phyloP scores from a whole-genome alignment of 2,329 filamentous ascomycete genomes.

The Scopulariopsis brevicaulis region DNA sequence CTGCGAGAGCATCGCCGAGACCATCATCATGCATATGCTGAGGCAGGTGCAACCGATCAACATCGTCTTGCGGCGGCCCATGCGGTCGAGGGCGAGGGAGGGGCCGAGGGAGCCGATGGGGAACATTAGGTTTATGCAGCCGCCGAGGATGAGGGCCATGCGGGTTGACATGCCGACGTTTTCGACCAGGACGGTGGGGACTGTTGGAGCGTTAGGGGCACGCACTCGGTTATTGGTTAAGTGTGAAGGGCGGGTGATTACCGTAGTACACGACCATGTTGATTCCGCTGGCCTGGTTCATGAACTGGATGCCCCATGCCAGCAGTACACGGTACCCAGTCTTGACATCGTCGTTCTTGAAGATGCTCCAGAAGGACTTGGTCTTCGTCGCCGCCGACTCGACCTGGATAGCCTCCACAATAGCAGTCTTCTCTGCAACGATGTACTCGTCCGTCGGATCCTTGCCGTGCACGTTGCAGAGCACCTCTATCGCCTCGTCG shows the following conservation, averaged over 20 bases:
- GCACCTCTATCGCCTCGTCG: conserved; percentile 45
- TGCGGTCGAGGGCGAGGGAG: conserved; percentile 51
- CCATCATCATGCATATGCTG: conserved; percentile 44
- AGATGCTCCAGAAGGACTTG: conserved; percentile 25
- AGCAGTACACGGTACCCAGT: conserved; percentile 42
- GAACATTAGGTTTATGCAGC: conserved; percentile 29
- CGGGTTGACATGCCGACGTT: conserved; percentile 11
- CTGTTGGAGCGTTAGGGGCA: too few species aligned
- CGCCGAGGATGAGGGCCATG: conserved; percentile 20
- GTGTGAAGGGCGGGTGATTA: neutral
- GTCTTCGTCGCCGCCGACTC: conserved; percentile 17
- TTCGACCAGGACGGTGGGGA: conserved; percentile 43
- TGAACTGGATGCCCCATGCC: conserved; percentile 45
- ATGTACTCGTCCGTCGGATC: conserved; percentile 19
- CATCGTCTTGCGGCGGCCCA: conserved; percentile 61
- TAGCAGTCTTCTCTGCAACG: conserved; percentile 21
- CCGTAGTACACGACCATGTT: conserved; percentile 55
- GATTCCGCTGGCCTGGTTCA: conserved; percentile 54
- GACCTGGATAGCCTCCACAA: conserved; percentile 27
- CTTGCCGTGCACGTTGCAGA: conserved; percentile 50
- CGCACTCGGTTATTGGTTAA: neutral
- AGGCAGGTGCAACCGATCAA: conserved; percentile 53
- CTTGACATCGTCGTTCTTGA: conserved; percentile 28
- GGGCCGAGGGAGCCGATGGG: conserved; percentile 33
- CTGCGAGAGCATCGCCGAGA: conserved; percentile 44